Conservation (phyloP, 208 protist species). For the Trypanosoma platydactyli region DNA sequence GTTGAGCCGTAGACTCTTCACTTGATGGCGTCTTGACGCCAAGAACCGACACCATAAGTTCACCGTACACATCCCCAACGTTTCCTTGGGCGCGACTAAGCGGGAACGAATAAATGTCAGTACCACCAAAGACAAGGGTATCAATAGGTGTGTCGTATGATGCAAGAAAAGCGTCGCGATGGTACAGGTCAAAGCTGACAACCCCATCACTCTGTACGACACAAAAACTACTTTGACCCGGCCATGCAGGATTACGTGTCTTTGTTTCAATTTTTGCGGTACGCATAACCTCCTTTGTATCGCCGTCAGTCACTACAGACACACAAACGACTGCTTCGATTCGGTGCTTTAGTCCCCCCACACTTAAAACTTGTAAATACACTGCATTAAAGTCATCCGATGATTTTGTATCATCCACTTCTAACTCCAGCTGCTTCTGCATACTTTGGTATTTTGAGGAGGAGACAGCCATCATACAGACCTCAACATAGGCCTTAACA, state of each 20-base stretch:
- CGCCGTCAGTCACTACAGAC: conserved; percentile 40
- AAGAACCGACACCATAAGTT: conserved; percentile 62
- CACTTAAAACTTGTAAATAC: conserved; percentile 66
- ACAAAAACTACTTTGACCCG: conserved; percentile 48
- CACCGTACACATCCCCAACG: conserved; percentile 50
- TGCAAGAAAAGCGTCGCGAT: conserved; percentile 68
- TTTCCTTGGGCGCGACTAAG: conserved; percentile 41
- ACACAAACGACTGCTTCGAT: conserved; percentile 69
- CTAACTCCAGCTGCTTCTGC: conserved; percentile 38
- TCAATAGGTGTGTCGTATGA: conserved; percentile 65
- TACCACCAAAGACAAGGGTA: conserved; percentile 75
- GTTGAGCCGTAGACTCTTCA: conserved; percentile 33
- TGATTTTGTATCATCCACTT: conserved; percentile 21
- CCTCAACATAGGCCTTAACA: conserved; percentile 38
- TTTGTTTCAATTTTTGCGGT: conserved; percentile 59
- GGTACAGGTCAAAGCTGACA: conserved; percentile 72
- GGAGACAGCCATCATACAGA: conserved; percentile 72
- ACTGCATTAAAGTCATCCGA: conserved; percentile 38
- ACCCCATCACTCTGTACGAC: conserved; percentile 49
- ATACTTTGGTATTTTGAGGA: conserved; percentile 64
- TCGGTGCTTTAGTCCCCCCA: conserved; percentile 77
- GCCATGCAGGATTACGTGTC: conserved; percentile 75
- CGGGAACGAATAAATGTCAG: conserved; percentile 58
- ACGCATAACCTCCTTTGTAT: conserved; percentile 47
- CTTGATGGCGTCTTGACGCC: conserved; percentile 31